These are phyloP conservation scores for Nemania serpens DNA, from an alignment of 2,329 filamentous ascomycete genomes.

Conservation along the genomic window DNA sequence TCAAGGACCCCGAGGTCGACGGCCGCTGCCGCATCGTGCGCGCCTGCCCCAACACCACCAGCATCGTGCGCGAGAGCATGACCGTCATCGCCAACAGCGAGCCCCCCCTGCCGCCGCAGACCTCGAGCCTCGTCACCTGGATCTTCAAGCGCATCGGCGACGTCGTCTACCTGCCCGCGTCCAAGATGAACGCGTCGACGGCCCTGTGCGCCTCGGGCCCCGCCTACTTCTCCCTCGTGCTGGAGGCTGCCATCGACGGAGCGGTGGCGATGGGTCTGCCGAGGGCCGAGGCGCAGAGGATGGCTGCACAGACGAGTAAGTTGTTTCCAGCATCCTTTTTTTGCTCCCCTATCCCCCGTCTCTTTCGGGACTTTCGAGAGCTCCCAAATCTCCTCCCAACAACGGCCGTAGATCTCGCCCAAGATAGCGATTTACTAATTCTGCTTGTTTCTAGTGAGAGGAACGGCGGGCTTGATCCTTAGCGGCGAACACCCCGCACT, in stretches of 20 bases:
- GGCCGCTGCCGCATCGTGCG: constrained; percentile 69
- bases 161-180: constrained; percentile 68
- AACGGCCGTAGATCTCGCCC: neutral
- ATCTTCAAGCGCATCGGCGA: constrained; percentile 77
- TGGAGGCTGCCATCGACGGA: constrained; percentile 77
- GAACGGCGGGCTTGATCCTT: constrained; percentile 70
- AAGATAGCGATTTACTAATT: constrained; percentile 3
- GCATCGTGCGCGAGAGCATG: constrained; percentile 79
- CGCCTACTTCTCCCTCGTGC: constrained; percentile 75
- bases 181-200: constrained; percentile 73
- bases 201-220: constrained; percentile 76
- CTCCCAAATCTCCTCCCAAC: neutral
- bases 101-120: constrained; percentile 59
- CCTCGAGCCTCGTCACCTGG: constrained; percentile 68
- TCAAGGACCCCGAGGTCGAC: constrained; percentile 51
- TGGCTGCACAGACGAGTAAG: constrained; percentile 73
- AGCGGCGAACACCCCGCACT: constrained; percentile 76
- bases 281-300: constrained; percentile 71
- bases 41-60: constrained; percentile 85
- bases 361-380: too few relatives aligned
- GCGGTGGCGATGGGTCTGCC: constrained; percentile 80
- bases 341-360: neutral
- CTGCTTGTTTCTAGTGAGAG: constrained; percentile 55
- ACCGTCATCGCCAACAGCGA: constrained; percentile 72
- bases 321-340: neutral